Percentiles rank a stretch among this genome's conserved stretches.
Evolutionary conservation across 2,329 filamentous ascomycete genomes (phyloP).

Genomic region (Mycosphaerella sp.): DNA sequence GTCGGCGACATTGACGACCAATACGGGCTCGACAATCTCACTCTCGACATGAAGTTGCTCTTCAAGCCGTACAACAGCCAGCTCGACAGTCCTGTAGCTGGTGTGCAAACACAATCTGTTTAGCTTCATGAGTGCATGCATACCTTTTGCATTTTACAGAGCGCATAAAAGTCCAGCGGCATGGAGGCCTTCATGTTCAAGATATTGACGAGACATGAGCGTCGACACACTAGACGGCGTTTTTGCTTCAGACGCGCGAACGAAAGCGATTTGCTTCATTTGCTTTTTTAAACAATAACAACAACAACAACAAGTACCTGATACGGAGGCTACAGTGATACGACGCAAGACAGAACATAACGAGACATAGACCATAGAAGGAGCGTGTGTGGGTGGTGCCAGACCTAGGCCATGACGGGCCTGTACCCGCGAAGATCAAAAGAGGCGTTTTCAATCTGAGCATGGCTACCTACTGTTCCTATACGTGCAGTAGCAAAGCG

Average conservation of each 20-base stretch:
- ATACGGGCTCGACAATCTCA: slow-evolving; percentile 55
- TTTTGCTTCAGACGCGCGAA: slow-evolving; percentile 3
- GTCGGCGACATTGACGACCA: slow-evolving; percentile 62
- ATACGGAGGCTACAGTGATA: slow-evolving; percentile 8
- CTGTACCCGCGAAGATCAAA: slow-evolving; percentile 3
- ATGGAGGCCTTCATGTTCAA: neutral
- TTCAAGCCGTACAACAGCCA: slow-evolving; percentile 53
- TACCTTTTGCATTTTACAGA: slow-evolving; percentile 4
- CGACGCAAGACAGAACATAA: slow-evolving; percentile 11
- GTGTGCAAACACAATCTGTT: slow-evolving; percentile 27
- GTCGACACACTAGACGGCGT: slow-evolving; percentile 3
- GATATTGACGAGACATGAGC: slow-evolving; percentile 3
- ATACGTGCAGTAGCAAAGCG: neutral
- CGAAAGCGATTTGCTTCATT: slow-evolving; percentile 8
- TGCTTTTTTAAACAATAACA: slow-evolving; percentile 4
- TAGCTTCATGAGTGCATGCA: slow-evolving; percentile 11
- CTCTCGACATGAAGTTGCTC: slow-evolving; percentile 63
- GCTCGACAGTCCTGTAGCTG: slow-evolving; percentile 31
- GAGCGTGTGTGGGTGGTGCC: slow-evolving; percentile 1
- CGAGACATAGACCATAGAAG: slow-evolving; percentile 12
- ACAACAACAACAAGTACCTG: neutral
- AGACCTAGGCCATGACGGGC: neutral
- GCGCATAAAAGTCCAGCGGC: slow-evolving; percentile 5
- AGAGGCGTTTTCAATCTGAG: slow-evolving; percentile 2
- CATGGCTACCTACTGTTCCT: neutral